Percentiles rank a stretch among this genome's conserved stretches.
Evolutionary conservation across 768 basidiomycete species (phyloP).

Genomic region (Hirschioporus abietinus): DNA sequence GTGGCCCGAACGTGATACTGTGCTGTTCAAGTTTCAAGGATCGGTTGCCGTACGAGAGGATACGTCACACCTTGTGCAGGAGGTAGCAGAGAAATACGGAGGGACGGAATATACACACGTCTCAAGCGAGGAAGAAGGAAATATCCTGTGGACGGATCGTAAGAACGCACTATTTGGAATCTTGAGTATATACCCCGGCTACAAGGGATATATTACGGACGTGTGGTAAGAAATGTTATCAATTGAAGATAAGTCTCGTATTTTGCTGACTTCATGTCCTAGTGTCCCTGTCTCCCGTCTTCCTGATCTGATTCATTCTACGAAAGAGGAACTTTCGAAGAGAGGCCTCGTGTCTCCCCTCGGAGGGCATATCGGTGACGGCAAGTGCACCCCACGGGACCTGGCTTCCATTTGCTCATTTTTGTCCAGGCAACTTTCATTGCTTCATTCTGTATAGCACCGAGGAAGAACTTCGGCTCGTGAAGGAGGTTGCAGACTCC

Average conservation of each 20-base stretch:
- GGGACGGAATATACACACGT: slow-evolving; percentile 34
- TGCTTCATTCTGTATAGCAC: slow-evolving; percentile 30
- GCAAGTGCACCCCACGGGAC: slow-evolving; percentile 15
- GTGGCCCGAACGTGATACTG: slow-evolving; percentile 28
- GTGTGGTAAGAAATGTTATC: slow-evolving; percentile 22
- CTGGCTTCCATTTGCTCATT: neutral
- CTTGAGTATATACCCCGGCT: slow-evolving; percentile 27
- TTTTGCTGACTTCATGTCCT: neutral
- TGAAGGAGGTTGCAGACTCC: slow-evolving; percentile 25
- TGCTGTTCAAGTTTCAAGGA: slow-evolving; percentile 43
- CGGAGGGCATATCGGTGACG: slow-evolving; percentile 40
- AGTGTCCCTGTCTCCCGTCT: slow-evolving; percentile 31
- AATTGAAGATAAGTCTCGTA: neutral
- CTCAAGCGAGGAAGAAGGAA: slow-evolving; percentile 31
- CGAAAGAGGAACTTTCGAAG: slow-evolving; percentile 39
- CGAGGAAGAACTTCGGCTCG: slow-evolving; percentile 30
- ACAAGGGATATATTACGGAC: slow-evolving; percentile 36
- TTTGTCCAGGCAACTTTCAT: slow-evolving; percentile 37
- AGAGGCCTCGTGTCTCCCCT: slow-evolving; percentile 37
- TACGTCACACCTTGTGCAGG: slow-evolving; percentile 27
- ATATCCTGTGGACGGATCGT: slow-evolving; percentile 32
- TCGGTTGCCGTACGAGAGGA: slow-evolving; percentile 27
- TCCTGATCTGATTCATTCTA: slow-evolving; percentile 33
- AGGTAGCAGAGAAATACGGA: slow-evolving; percentile 30
- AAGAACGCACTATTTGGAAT: slow-evolving; percentile 21